These are phyloP conservation scores for Auricularia auricula-judae DNA, from an alignment of 768 basidiomycete species.

Conservation along the genomic window DNA sequence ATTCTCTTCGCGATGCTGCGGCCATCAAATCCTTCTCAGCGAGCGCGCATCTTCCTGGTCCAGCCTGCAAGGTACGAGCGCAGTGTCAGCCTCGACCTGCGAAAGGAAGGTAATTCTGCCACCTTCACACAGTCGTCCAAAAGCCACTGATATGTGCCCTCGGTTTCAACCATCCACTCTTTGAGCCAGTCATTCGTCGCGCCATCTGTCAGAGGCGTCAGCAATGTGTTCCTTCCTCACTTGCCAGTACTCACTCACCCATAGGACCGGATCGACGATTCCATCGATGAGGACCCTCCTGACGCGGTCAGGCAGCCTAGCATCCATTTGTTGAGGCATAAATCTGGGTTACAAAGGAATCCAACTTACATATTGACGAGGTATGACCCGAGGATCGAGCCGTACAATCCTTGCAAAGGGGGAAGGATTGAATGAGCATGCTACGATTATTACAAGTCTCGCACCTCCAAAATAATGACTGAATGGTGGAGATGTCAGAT, in stretches of 20 bases:
- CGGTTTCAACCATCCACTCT: background rate
- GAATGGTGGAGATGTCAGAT: too few species aligned
- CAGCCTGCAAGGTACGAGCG: background rate
- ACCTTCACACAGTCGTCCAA: background rate
- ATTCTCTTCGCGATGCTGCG: background rate
- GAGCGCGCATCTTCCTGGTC: background rate
- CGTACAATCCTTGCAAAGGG: background rate
- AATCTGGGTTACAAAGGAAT: background rate
- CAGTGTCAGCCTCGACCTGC: background rate
- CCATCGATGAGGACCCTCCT: background rate
- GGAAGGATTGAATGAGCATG: too few species aligned
- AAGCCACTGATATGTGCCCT: background rate
- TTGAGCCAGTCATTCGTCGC: background rate
- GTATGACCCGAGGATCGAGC: background rate
- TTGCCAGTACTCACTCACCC: background rate
- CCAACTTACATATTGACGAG: background rate
- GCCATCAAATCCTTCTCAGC: background rate
- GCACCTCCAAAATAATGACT: too few species aligned
- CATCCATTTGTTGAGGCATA: background rate
- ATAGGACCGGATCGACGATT: background rate
- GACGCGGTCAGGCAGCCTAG: background rate
- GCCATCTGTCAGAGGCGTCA: background rate
- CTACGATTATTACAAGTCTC: too few species aligned
- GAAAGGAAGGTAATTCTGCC: background rate
- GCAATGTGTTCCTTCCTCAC: background rate